Conservation (phyloP, 1,139 yeast species). For the Taphrina pruni region DNA sequence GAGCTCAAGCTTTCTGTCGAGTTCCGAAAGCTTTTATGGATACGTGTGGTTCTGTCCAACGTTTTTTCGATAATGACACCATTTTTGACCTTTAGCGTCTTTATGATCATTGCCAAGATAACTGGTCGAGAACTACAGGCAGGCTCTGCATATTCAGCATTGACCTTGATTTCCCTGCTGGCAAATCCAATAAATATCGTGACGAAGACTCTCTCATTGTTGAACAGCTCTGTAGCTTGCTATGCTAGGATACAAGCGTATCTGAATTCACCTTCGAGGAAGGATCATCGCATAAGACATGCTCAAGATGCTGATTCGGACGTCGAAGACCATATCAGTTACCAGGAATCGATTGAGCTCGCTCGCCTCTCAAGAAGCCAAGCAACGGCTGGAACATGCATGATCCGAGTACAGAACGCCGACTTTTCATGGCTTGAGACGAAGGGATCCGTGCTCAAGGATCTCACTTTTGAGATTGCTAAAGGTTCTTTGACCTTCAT, state of each 20-base stretch:
- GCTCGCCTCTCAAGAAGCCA: conserved; percentile 66
- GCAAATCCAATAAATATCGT: conserved; percentile 73
- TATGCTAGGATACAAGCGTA: conserved; percentile 60
- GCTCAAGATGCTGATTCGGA: conserved; percentile 54
- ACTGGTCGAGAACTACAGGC: conserved; percentile 61
- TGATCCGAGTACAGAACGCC: conserved; percentile 1
- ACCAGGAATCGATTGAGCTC: not conserved
- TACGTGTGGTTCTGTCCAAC: conserved; percentile 63
- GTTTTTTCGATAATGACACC: conserved; percentile 68
- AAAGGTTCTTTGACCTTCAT: conserved; percentile 72
- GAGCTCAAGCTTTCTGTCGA: conserved; percentile 53
- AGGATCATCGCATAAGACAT: conserved; percentile 51
- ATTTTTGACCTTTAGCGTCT: conserved; percentile 68
- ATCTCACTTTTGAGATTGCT: conserved; percentile 69
- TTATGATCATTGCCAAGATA: conserved; percentile 72
- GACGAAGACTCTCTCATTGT: conserved; percentile 71
- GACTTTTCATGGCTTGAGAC: not conserved
- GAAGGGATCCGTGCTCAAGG: conserved; percentile 67
- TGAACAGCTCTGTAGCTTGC: conserved; percentile 67
- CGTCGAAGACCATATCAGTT: no score
- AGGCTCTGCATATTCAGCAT: conserved; percentile 77
- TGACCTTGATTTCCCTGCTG: conserved; percentile 73
- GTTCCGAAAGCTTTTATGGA: conserved; percentile 53
- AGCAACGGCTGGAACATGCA: not conserved
- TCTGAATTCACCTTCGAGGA: conserved; percentile 49